Conservation (phyloP, 106 monocot genomes). For the Dioscorea alata region DNA sequence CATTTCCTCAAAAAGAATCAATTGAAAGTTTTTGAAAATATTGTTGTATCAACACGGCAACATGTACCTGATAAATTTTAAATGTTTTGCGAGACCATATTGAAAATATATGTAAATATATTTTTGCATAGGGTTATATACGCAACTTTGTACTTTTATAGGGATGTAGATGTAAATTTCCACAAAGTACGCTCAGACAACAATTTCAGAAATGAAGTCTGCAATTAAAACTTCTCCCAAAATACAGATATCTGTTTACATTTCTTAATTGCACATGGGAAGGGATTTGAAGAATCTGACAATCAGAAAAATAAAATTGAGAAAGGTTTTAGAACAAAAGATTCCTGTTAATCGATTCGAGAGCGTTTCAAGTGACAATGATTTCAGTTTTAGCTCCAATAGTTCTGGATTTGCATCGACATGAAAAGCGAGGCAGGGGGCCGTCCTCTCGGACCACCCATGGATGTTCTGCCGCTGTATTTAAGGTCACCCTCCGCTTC, state of each 20-base stretch:
- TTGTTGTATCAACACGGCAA: too few species aligned
- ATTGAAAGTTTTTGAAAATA: too few species aligned
- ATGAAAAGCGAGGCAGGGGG: constrained; percentile 1
- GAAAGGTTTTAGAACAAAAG: neutral
- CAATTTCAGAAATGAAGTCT: too few species aligned
- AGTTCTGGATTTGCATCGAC: constrained; percentile 4
- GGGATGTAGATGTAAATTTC: too few species aligned
- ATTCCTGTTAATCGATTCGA: neutral
- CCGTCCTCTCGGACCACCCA: constrained; percentile 14
- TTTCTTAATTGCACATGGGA: neutral
- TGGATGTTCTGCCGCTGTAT: constrained; percentile 9
- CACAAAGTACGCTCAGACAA: too few species aligned
- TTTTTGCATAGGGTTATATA: too few species aligned
- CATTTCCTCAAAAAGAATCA: too few species aligned
- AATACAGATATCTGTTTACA: neutral
- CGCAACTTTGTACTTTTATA: too few species aligned
- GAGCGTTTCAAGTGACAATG: neutral
- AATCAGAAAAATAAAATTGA: neutral
- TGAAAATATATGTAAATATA: too few species aligned
- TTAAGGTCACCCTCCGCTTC: constrained; percentile 6
- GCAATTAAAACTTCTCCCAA: neutral
- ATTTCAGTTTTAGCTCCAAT: constrained; percentile 1
- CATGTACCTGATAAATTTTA: too few species aligned
- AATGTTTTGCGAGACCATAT: too few species aligned
- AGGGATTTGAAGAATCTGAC: neutral